phyloP scores from a whole-genome alignment of 495 filamentous ascomycete genomes.

The Lophiostoma macrostomum region DNA sequence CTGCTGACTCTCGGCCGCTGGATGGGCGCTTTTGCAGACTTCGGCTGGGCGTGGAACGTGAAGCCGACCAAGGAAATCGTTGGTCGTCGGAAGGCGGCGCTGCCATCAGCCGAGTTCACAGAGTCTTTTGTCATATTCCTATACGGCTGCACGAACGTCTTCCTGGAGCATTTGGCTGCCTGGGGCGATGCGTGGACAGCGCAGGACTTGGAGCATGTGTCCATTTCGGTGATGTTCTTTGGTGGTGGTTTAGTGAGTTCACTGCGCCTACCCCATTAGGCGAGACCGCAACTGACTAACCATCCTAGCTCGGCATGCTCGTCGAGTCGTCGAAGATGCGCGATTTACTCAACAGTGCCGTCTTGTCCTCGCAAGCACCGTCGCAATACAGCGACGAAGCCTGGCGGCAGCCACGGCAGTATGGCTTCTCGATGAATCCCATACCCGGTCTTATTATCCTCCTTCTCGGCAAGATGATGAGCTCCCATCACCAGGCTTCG shows the following conservation, averaged over 20 bases:
- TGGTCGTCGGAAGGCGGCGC: constrained; percentile 56
- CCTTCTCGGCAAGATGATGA: constrained; percentile 90
- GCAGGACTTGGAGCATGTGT: constrained; percentile 86
- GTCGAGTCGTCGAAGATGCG: constrained; percentile 75
- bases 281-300: constrained; percentile 20
- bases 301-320: constrained; percentile 76
- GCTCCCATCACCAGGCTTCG: constrained; percentile 79
- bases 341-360: constrained; percentile 64
- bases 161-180: constrained; percentile 79
- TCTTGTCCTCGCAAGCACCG: constrained; percentile 42
- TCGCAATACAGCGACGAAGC: constrained; percentile 48
- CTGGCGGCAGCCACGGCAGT: constrained; percentile 61
- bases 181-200: constrained; percentile 69
- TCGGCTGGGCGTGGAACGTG: constrained; percentile 96
- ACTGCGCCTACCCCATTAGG: constrained; percentile 45
- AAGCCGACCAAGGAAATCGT: constrained; percentile 62
- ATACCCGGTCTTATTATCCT: constrained; percentile 83
- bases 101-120: constrained; percentile 81
- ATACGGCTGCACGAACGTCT: constrained; percentile 88
- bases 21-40: constrained; percentile 84
- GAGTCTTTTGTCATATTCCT: constrained; percentile 85
- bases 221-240: constrained; percentile 91
- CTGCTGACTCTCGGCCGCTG: constrained; percentile 83
- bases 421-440: constrained; percentile 80
- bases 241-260: constrained; percentile 80